These are phyloP conservation scores for Moringa oleifera DNA, from an alignment of 345 rosid species.

Conservation along the genomic window DNA sequence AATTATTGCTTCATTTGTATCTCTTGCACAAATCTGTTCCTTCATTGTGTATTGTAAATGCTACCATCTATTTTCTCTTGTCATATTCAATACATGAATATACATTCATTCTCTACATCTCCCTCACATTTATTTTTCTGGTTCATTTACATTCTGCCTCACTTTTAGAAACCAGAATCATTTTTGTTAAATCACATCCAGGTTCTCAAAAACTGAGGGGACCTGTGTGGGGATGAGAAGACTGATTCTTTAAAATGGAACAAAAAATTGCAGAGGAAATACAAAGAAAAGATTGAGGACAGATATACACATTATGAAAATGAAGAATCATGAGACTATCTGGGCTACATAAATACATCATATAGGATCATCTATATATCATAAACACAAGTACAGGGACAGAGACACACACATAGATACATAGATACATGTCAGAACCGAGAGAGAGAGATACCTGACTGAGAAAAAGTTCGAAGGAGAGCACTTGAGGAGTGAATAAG, in stretches of 20 bases:
- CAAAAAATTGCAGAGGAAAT: no score
- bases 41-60: neutral
- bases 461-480: conserved; percentile 19
- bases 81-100: no score
- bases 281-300: neutral
- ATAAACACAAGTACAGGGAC: no score
- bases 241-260: neutral
- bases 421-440: neutral
- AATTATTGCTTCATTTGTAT: no score
- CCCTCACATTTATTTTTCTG: neutral
- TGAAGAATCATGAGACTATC: neutral
- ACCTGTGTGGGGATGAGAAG: neutral
- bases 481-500: conserved; percentile 24
- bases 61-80: neutral
- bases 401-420: no score
- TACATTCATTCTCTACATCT: neutral
- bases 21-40: no score
- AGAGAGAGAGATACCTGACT: conserved; percentile 23
- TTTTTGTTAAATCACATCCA: neutral
- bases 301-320: neutral
- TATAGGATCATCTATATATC: no score
- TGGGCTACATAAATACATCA: neutral
- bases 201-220: neutral
- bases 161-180: neutral
- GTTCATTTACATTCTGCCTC: neutral